phyloP scores from a whole-genome alignment of 192 early-diverging fungal genomes.

The Podila epicladia region DNA sequence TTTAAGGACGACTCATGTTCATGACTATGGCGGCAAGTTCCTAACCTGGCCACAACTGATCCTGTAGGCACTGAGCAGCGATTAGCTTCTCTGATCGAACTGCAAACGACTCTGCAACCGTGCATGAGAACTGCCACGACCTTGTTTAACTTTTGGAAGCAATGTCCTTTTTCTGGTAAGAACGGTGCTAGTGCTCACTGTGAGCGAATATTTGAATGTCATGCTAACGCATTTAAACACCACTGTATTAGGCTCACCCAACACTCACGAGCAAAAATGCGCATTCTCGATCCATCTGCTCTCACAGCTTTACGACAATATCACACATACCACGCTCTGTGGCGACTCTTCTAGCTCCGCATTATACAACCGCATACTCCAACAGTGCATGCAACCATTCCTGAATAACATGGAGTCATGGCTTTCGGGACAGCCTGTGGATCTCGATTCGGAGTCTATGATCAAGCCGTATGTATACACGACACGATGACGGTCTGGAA shows the following conservation, averaged over 20 bases:
- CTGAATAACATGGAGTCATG: constrained; percentile 33
- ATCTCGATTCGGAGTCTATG: constrained; percentile 32
- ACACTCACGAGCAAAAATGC: constrained; percentile 4
- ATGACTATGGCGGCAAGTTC: neutral
- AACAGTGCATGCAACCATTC: constrained; percentile 27
- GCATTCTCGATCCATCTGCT: constrained; percentile 11
- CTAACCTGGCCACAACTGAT: neutral
- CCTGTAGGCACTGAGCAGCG: neutral
- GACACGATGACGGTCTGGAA: neutral
- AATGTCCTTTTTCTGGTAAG: constrained; percentile 30
- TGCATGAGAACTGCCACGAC: neutral
- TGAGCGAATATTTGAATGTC: neutral
- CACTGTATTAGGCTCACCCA: neutral
- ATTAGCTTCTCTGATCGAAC: constrained; percentile 27
- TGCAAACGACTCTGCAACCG: constrained; percentile 1
- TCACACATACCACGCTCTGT: constrained; percentile 2
- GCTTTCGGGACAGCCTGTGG: constrained; percentile 25
- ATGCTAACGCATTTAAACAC: neutral
- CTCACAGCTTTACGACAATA: constrained; percentile 15
- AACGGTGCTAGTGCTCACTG: neutral
- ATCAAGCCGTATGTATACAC: constrained; percentile 15
- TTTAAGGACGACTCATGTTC: neutral
- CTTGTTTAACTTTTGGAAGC: constrained; percentile 6
- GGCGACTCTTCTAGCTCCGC: constrained; percentile 3
- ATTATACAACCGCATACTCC: constrained; percentile 20